These are phyloP conservation scores for Candida rishiriensis DNA, from an alignment of 805 yeast genomes.

Conservation along the genomic window DNA sequence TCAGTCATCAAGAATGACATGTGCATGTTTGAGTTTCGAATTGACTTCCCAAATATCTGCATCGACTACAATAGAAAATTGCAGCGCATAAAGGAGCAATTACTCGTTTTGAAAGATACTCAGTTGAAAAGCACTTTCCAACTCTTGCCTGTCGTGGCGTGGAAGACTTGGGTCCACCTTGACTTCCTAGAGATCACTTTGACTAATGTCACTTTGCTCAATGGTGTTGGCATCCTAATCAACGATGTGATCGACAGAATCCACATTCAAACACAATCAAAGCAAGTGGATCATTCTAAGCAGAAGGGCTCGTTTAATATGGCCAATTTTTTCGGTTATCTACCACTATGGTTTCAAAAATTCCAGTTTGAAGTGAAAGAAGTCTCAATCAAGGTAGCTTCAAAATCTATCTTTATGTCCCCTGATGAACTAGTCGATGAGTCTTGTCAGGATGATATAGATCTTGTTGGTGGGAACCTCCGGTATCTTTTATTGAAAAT, in stretches of 20 bases:
- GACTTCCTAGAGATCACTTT: constrained; percentile 23
- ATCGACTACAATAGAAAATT: constrained; percentile 17
- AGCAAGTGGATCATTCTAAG: not conserved
- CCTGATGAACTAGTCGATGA: constrained; percentile 3
- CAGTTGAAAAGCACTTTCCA: constrained; percentile 23
- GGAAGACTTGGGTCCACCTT: constrained; percentile 14
- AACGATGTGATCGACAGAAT: constrained; percentile 3
- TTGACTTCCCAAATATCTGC: constrained; percentile 19
- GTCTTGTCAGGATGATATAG: not conserved
- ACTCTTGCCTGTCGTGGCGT: constrained; percentile 8
- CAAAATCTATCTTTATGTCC: constrained; percentile 19
- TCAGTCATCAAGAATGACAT: constrained; percentile 2
- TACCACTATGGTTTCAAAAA: constrained; percentile 33
- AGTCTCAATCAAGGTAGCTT: constrained; percentile 10
- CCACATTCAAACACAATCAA: not conserved
- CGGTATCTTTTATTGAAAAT: not conserved
- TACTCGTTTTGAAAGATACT: constrained; percentile 12
- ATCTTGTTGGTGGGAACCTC: not conserved
- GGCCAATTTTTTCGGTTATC: constrained; percentile 20
- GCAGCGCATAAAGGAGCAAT: constrained; percentile 1
- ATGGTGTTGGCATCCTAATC: constrained; percentile 23
- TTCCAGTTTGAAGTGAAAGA: constrained; percentile 16
- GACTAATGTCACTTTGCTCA: constrained; percentile 24
- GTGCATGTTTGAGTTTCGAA: constrained; percentile 9
- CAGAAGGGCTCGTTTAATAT: constrained; percentile 4